These are phyloP conservation scores for Triangularia verruculosa DNA, from an alignment of 2,329 filamentous ascomycete species.

Conservation along the genomic window DNA sequence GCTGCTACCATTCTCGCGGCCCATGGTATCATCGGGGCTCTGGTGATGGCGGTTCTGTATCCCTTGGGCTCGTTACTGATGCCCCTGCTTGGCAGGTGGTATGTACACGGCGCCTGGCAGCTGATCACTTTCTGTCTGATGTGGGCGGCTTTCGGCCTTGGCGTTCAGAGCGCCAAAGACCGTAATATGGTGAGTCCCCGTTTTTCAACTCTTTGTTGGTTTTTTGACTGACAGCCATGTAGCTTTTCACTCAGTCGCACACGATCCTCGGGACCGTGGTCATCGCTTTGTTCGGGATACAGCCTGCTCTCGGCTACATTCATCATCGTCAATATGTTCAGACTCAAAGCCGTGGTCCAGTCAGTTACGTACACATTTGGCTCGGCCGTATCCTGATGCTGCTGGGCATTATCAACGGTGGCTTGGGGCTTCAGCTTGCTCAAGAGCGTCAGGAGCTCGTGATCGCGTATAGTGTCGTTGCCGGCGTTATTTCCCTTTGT, in stretches of 20 bases:
- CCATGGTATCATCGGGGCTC: constrained; percentile 60
- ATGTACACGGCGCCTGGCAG: constrained; percentile 58
- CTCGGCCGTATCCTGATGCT: constrained; percentile 57
- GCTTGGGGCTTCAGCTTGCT: constrained; percentile 55
- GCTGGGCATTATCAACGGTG: constrained; percentile 61
- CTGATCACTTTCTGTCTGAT: constrained; percentile 52
- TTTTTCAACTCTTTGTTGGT: constrained; percentile 38
- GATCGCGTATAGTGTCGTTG: constrained; percentile 55
- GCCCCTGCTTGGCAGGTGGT: constrained; percentile 56
- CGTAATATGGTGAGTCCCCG: constrained; percentile 26
- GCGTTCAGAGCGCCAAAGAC: constrained; percentile 47
- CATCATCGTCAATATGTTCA: constrained; percentile 56
- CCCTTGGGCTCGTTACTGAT: constrained; percentile 60
- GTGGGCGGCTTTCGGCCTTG: constrained; percentile 59
- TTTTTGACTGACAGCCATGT: constrained; percentile 18
- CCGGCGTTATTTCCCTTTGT: constrained; percentile 45
- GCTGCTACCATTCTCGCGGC: constrained; percentile 34
- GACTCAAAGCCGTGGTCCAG: constrained; percentile 44
- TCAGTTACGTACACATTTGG: constrained; percentile 61
- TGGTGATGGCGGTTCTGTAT: constrained; percentile 57
- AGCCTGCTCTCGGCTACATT: constrained; percentile 55
- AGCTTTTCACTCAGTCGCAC: constrained; percentile 50
- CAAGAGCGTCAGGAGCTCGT: constrained; percentile 39
- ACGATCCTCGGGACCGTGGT: constrained; percentile 56
- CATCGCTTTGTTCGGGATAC: constrained; percentile 51